A percentile compares a stretch with the other conserved stretches of the same genome.
phyloP scores from a whole-genome alignment of 441 rosid genomes.

The Populus trichocarpa region DNA sequence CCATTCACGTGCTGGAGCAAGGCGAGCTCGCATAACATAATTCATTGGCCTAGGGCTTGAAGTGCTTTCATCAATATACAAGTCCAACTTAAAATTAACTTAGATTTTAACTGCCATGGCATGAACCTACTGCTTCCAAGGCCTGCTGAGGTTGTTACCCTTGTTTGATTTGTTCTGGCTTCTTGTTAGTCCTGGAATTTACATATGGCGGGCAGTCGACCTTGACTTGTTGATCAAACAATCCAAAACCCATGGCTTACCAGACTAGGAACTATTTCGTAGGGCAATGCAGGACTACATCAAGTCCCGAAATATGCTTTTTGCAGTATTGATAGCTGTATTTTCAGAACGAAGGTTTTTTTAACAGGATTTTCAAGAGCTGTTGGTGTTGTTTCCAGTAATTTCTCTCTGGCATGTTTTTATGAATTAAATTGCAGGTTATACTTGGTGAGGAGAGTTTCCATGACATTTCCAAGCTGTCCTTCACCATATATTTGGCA shows the following conservation, averaged over 20 bases:
- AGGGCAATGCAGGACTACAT: not conserved
- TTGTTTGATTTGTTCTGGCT: not conserved
- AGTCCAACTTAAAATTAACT: not conserved
- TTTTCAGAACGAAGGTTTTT: not conserved
- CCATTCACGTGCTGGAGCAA: not conserved
- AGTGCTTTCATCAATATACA: not conserved
- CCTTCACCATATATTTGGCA: conserved; percentile 65
- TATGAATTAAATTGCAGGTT: conserved; percentile 40
- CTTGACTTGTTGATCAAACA: not conserved
- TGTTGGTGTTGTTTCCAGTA: not conserved
- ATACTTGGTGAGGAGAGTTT: conserved; percentile 67
- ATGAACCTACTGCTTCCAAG: not conserved
- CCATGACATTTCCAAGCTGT: conserved; percentile 44
- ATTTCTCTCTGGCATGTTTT: not conserved
- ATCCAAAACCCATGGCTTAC: not conserved
- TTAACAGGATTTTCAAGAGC: not conserved
- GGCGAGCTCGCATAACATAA: too few species aligned
- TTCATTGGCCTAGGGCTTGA: not conserved
- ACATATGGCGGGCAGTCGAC: not conserved
- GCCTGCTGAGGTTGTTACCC: too few species aligned
- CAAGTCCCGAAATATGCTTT: not conserved
- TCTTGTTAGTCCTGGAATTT: not conserved
- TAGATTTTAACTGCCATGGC: not conserved
- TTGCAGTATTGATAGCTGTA: not conserved
- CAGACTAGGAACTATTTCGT: not conserved